Evolutionary conservation across 2,329 filamentous ascomycete genomes (phyloP), one percentile per base, ranked within the genome.

Genomic region (Paraphoma chrysanthemicola): DNA sequence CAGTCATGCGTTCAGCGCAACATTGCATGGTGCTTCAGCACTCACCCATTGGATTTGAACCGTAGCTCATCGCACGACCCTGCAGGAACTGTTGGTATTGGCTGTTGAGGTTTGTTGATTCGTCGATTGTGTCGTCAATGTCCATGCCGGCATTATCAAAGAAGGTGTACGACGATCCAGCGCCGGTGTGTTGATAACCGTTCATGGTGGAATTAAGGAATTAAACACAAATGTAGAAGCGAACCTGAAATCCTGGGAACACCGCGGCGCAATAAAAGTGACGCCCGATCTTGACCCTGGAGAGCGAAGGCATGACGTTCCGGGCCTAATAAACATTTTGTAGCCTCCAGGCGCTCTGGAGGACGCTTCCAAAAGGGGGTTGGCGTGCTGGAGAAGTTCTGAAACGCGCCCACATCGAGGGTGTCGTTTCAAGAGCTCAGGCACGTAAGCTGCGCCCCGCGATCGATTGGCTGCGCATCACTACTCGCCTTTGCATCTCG

Each of bases 391-490:
- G 17, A 59, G 63, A 60, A 66, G 51, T 61, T 51, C 48, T 57
- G 58, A 63, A 54, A 45, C 69, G 69, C 66, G 68, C 3, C 33
- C 33, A 36, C 3, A 36, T 64, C 54, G 23, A 23, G 23, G 23
- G 23, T 23, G 23, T 3, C 5, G 68, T 69, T 68, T 69, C 65
- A 63, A 66, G 54, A 48, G 50, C 23, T 38, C 43, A 56, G 48
- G 53, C 57, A 47, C 44, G 53, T 17, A 56, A 50, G 54, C 56
- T 52, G 49, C 14, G 9, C 14, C 33, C 9, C 7, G 10, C 44
- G 46, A 44, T 17, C 39, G 48, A 59, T 56, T 55, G 57, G 49
- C 23, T 23, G 23, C 23, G 23, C 23, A 23, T 23, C 23, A 5
- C 5, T 23, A 2, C 23, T 23, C 23, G 23, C 3, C 23, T 23